A percentile compares a stretch with the other conserved stretches of the same genome.
Evolutionary conservation across 2,329 filamentous ascomycete genomes (phyloP).

Genomic region (Coniochaeta hoffmannii): DNA sequence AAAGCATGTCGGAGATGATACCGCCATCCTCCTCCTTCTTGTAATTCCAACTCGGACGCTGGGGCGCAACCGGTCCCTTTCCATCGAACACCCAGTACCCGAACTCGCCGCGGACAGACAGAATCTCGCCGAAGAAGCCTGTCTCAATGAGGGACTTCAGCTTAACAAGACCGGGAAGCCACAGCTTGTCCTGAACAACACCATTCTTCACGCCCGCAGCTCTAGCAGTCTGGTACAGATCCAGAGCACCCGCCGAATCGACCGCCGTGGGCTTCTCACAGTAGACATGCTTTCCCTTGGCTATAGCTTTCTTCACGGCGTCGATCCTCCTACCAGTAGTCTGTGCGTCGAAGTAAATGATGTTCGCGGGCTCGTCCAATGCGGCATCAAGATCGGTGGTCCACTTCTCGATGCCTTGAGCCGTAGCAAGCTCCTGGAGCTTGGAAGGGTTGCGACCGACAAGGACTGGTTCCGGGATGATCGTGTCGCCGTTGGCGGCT

Average conservation of each 20-base stretch:
- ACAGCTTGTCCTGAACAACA: constrained; percentile 5
- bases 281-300: constrained; percentile 5
- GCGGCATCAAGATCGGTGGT: constrained; percentile 3
- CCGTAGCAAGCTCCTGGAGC: constrained; percentile 2
- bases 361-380: constrained; percentile 3
- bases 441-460: constrained; percentile 3
- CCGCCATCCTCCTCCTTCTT: constrained; percentile 6
- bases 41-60: constrained; percentile 6
- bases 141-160: constrained; percentile 3
- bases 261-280: constrained; percentile 6
- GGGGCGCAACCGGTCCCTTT: background rate
- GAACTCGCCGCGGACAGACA: constrained; percentile 6
- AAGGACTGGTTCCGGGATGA: constrained; percentile 5
- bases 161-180: constrained; percentile 5
- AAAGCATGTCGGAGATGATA: constrained; percentile 6
- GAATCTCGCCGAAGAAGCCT: constrained; percentile 6
- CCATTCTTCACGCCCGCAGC: constrained; percentile 5
- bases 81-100: constrained; percentile 7
- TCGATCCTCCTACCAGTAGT: constrained; percentile 3
- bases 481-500: background rate
- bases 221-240: constrained; percentile 1
- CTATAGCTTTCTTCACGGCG: constrained; percentile 25
- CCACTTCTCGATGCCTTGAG: constrained; percentile 4
- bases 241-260: background rate
- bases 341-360: constrained; percentile 5